A percentile compares a stretch with the other conserved stretches of the same genome.
phyloP scores from a whole-genome alignment of 768 basidiomycete genomes.

The Termitomyces sp. region DNA sequence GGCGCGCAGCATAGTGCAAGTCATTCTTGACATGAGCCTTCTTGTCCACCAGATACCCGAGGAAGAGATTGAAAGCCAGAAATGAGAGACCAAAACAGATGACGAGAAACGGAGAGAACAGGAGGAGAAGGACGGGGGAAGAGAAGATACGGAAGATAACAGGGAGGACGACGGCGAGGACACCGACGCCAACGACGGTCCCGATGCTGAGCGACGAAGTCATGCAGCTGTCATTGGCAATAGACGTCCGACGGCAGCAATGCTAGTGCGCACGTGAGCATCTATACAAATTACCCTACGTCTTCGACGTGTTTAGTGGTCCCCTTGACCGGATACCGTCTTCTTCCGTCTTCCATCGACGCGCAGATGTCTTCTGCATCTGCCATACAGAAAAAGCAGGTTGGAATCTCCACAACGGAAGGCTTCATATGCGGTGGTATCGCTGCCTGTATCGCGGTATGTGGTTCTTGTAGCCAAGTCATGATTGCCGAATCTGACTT shows the following conservation, averaged over 20 bases:
- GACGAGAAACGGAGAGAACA: slow-evolving; percentile 58
- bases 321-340: not conserved
- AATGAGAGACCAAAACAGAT: slow-evolving; percentile 42
- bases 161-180: slow-evolving; percentile 55
- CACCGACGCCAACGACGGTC: slow-evolving; percentile 49
- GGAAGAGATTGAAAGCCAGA: slow-evolving; percentile 45
- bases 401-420: slow-evolving; percentile 59
- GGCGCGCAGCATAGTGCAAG: slow-evolving; percentile 57
- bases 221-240: slow-evolving; percentile 19
- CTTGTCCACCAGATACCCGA: slow-evolving; percentile 56
- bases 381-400: slow-evolving; percentile 11
- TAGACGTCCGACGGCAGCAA: not conserved
- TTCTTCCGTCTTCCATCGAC: not conserved
- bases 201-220: slow-evolving; percentile 38
- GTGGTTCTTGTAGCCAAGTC: slow-evolving; percentile 18
- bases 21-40: slow-evolving; percentile 26
- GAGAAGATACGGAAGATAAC: slow-evolving; percentile 49
- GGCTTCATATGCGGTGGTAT: slow-evolving; percentile 86
- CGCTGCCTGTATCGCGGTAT: slow-evolving; percentile 87
- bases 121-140: slow-evolving; percentile 58
- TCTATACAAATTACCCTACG: not conserved
- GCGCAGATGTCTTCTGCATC: slow-evolving; percentile 10
- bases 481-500: not conserved
- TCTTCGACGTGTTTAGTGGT: not conserved
- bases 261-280: slow-evolving; percentile 8